These are phyloP conservation scores for Mycena leptocephala DNA, from an alignment of 768 basidiomycete genomes.

Conservation along the genomic window DNA sequence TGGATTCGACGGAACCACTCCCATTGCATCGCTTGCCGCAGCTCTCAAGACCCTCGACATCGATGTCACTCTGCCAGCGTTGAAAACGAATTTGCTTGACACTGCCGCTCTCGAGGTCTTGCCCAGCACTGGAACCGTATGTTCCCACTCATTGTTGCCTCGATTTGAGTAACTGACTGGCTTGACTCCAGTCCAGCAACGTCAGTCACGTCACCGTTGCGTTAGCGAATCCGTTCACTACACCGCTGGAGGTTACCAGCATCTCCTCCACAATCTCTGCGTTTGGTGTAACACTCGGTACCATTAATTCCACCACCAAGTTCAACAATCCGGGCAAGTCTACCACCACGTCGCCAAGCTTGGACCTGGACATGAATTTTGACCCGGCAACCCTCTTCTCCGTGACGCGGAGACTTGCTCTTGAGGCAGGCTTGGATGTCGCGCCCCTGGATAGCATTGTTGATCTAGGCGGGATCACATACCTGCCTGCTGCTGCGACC, in stretches of 20 bases:
- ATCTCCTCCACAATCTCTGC: conserved; percentile 75
- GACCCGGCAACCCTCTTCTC: conserved; percentile 81
- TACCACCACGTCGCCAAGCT: conserved; percentile 69
- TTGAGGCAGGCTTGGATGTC: conserved; percentile 73
- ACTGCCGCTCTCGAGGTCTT: conserved; percentile 74
- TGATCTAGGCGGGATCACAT: conserved; percentile 75
- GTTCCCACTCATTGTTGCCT: no score
- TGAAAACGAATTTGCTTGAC: conserved; percentile 71
- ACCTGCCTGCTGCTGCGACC: conserved; percentile 60
- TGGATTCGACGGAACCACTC: conserved; percentile 75
- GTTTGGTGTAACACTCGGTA: conserved; percentile 75
- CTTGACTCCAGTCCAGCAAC: conserved; percentile 70
- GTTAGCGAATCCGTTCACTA: conserved; percentile 79
- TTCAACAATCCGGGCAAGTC: conserved; percentile 70
- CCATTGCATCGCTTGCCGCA: conserved; percentile 68
- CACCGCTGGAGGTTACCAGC: conserved; percentile 69
- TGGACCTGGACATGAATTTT: conserved; percentile 78
- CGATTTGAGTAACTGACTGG: no score
- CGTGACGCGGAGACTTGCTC: conserved; percentile 76
- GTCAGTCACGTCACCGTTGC: conserved; percentile 76
- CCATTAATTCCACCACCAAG: conserved; percentile 67
- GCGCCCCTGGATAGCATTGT: conserved; percentile 80
- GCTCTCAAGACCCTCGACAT: conserved; percentile 77
- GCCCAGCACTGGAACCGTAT: conserved; percentile 77
- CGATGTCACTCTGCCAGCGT: conserved; percentile 70